phyloP scores from a whole-genome alignment of 2,329 filamentous ascomycete genomes.

The Oidium heveae region DNA sequence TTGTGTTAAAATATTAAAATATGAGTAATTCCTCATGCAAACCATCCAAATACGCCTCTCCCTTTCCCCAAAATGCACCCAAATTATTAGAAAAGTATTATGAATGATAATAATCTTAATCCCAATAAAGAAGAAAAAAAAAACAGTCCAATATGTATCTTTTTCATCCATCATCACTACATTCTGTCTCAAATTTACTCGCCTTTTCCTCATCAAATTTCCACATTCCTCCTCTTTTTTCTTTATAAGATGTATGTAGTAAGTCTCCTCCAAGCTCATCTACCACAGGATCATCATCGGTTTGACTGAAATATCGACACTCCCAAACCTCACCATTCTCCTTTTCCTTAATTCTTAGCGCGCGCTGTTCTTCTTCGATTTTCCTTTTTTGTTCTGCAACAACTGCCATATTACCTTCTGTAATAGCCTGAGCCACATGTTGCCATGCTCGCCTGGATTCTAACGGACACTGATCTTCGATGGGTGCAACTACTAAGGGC shows the following conservation, averaged over 20 bases:
- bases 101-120: no score
- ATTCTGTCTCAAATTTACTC: background rate
- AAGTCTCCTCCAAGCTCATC: constrained; percentile 17
- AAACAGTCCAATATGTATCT: no score
- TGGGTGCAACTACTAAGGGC: constrained; percentile 41
- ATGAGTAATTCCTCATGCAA: no score
- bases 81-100: no score
- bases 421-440: constrained; percentile 60
- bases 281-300: constrained; percentile 21
- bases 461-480: constrained; percentile 62
- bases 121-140: no score
- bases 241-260: constrained; percentile 16
- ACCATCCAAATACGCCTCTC: no score
- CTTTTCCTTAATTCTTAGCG: constrained; percentile 46
- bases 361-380: constrained; percentile 75
- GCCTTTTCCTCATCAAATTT: constrained; percentile 28
- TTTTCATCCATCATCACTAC: no score
- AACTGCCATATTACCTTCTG: constrained; percentile 58
- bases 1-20: no score
- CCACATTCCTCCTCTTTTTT: constrained; percentile 48
- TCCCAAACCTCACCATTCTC: constrained; percentile 57
- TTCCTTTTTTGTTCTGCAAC: constrained; percentile 59
- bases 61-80: no score
- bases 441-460: constrained; percentile 76
- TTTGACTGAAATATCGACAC: constrained; percentile 50